phyloP scores from a whole-genome alignment of 73 alveolate species.

The Paramecium tetraurelia region DNA sequence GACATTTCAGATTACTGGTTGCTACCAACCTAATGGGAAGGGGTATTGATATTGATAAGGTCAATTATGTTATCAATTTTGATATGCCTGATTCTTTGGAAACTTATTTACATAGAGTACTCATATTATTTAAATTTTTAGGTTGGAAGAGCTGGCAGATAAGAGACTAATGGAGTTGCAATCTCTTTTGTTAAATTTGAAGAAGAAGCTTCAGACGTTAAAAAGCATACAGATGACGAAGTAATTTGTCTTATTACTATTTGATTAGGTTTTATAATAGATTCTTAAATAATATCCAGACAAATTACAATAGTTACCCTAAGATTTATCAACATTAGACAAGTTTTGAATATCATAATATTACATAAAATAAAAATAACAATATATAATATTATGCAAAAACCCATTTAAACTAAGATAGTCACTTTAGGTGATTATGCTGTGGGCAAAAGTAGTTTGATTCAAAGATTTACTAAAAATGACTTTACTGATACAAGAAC shows the following conservation, averaged over 20 bases:
- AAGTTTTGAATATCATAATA: slow-evolving; percentile 31
- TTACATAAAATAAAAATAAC: background rate
- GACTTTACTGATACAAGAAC: background rate
- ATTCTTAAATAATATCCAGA: slow-evolving; percentile 39
- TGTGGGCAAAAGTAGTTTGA: background rate
- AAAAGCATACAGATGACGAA: background rate
- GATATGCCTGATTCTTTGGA: slow-evolving; percentile 88
- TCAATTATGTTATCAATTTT: slow-evolving; percentile 98
- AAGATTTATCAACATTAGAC: slow-evolving; percentile 8
- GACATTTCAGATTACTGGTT: slow-evolving; percentile 97
- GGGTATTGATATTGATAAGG: slow-evolving; percentile 99
- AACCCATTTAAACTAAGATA: background rate
- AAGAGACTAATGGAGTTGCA: slow-evolving; percentile 97
- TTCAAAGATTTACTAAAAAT: background rate
- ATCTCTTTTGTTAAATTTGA: slow-evolving; percentile 87
- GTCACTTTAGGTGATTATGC: background rate
- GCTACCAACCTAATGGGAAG: slow-evolving; percentile 99
- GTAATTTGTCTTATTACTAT: background rate
- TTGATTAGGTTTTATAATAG: background rate
- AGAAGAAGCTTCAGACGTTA: slow-evolving; percentile 73
- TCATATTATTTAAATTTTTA: background rate
- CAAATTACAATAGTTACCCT: background rate
- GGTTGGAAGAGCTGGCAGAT: slow-evolving; percentile 99
- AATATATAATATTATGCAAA: background rate
- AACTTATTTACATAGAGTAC: slow-evolving; percentile 94